Percentiles rank a stretch among this genome's conserved stretches.
phyloP scores from a whole-genome alignment of 1,139 yeast genomes.

The Kodamaea fungicola region DNA sequence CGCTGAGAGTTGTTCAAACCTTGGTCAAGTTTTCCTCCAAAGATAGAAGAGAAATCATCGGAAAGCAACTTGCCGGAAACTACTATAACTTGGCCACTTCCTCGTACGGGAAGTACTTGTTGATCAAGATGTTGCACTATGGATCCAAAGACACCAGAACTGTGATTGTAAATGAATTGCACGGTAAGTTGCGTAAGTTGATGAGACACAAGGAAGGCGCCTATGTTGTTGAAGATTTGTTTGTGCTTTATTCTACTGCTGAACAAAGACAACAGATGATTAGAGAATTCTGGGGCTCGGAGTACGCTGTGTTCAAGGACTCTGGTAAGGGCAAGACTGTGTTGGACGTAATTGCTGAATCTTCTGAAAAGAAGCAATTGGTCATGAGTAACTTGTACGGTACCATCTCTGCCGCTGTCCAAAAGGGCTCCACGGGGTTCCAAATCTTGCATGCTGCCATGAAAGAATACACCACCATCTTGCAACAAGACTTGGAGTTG shows the following conservation, averaged over 20 bases:
- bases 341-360: constrained; percentile 62
- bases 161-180: constrained; percentile 74
- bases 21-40: constrained; percentile 81
- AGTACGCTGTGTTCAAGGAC: constrained; percentile 86
- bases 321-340: constrained; percentile 63
- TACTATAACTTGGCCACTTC: constrained; percentile 84
- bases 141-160: constrained; percentile 82
- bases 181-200: constrained; percentile 84
- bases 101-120: constrained; percentile 87
- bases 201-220: constrained; percentile 99
- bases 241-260: constrained; percentile 76
- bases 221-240: constrained; percentile 94
- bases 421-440: constrained; percentile 94
- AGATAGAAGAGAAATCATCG: constrained; percentile 73
- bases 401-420: constrained; percentile 86
- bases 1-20: constrained; percentile 94
- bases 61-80: constrained; percentile 67
- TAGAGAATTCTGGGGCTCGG: constrained; percentile 97
- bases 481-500: constrained; percentile 44
- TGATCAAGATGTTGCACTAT: constrained; percentile 86
- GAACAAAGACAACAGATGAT: constrained; percentile 88
- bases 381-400: constrained; percentile 75
- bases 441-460: constrained; percentile 95
- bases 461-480: constrained; percentile 78
- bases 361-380: constrained; percentile 78